phyloP scores from a whole-genome alignment of 2,329 filamentous ascomycete species.

The Paramyrothecium roridum region DNA sequence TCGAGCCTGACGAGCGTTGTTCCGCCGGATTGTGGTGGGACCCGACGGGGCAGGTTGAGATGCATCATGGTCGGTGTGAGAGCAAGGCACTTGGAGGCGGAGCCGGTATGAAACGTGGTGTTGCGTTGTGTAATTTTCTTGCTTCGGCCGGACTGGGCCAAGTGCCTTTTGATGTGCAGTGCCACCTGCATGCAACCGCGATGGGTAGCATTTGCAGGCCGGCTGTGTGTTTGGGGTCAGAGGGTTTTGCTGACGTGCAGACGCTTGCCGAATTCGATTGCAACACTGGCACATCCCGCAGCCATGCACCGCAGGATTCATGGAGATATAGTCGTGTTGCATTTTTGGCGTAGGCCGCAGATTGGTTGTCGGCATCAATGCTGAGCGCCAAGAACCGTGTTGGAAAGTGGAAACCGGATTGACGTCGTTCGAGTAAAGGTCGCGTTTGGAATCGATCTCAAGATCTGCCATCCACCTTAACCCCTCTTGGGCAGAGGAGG shows the following conservation, averaged over 20 bases:
- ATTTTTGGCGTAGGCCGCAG: neutral
- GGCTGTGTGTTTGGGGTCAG: neutral
- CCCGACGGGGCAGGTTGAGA: neutral
- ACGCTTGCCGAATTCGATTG: neutral
- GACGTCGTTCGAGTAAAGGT: neutral
- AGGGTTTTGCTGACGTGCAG: neutral
- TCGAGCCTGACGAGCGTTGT: neutral
- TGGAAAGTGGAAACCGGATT: neutral
- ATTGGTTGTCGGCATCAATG: neutral
- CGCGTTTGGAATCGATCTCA: slow-evolving; percentile 3
- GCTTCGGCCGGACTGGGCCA: neutral
- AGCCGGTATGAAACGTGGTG: neutral
- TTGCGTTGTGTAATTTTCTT: neutral
- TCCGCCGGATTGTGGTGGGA: neutral
- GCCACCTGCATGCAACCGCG: neutral
- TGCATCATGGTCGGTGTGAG: neutral
- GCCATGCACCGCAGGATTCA: too few species aligned
- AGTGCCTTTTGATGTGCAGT: neutral
- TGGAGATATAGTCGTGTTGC: too few species aligned
- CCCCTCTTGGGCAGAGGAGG: slow-evolving; percentile 62
- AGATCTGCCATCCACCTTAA: slow-evolving; percentile 28
- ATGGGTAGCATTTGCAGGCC: neutral
- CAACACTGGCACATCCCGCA: neutral
- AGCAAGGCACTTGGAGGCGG: neutral
- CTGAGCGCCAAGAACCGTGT: neutral